Percentiles rank a stretch among this genome's conserved stretches.
These are phyloP conservation scores for Stachybotrys chlorohalonatus DNA, from an alignment of 2,329 filamentous ascomycete species.

Conservation along the genomic window DNA sequence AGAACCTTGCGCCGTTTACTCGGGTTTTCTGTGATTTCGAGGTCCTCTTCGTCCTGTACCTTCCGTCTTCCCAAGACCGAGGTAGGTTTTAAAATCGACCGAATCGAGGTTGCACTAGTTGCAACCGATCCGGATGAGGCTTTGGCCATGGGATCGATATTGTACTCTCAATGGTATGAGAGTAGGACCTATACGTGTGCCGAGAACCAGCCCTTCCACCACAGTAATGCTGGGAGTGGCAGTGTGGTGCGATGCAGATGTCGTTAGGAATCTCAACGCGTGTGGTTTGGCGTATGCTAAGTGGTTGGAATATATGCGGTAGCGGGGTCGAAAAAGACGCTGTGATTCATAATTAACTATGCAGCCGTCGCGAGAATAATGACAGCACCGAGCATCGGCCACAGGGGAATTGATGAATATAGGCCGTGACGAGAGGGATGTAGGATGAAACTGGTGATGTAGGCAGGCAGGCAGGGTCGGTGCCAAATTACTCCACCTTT, in stretches of 20 bases:
- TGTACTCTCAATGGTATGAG: no score
- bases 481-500: not conserved
- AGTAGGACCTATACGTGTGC: no score
- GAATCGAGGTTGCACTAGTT: constrained; percentile 32
- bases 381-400: not conserved
- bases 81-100: constrained; percentile 43
- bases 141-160: constrained; percentile 17
- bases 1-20: constrained; percentile 48
- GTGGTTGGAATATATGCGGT: not conserved
- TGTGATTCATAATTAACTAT: not conserved
- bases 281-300: not conserved
- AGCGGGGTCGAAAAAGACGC: not conserved
- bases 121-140: constrained; percentile 21
- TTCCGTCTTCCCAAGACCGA: constrained; percentile 36
- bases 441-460: not conserved
- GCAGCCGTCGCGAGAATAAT: not conserved
- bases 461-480: not conserved
- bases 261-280: no score
- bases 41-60: constrained; percentile 32
- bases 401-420: constrained; percentile 13
- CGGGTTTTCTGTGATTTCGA: constrained; percentile 30
- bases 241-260: no score
- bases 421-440: constrained; percentile 3
- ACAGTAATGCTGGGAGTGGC: no score
- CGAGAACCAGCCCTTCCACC: no score